A percentile compares a stretch with the other conserved stretches of the same genome.
Evolutionary conservation across 352 stramenopile genomes (phyloP).

Genomic region (Phytophthora tubulina): DNA sequence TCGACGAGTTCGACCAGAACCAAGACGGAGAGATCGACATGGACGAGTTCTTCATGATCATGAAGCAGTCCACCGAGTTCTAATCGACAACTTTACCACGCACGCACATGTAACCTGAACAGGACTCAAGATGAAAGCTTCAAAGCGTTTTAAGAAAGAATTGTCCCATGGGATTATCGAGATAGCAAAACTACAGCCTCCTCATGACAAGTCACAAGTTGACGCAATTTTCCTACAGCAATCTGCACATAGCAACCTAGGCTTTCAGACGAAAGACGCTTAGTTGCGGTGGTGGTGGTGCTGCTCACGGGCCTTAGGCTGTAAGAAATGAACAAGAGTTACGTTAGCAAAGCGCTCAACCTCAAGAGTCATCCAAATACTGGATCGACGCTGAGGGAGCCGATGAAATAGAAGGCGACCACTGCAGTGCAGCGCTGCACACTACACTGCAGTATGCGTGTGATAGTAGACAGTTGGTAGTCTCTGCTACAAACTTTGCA

Average conservation of each 20-base stretch:
- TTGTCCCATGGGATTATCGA: constrained; percentile 51
- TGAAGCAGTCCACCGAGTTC: constrained; percentile 88
- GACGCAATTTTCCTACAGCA: constrained; percentile 29
- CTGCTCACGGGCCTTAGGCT: constrained; percentile 79
- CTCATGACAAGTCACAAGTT: constrained; percentile 17
- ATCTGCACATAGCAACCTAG: constrained; percentile 21
- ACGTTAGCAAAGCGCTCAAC: constrained; percentile 46
- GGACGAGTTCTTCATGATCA: constrained; percentile 92
- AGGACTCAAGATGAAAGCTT: constrained; percentile 1
- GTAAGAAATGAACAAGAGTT: constrained; percentile 27
- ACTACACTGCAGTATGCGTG: constrained; percentile 5
- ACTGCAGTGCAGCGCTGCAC: constrained; percentile 14
- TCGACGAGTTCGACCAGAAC: constrained; percentile 96
- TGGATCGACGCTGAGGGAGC: constrained; percentile 53
- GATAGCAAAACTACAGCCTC: constrained; percentile 29
- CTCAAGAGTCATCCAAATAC: constrained; percentile 38
- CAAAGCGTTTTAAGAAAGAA: constrained; percentile 34
- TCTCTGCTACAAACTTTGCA: constrained; percentile 25
- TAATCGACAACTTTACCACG: constrained; percentile 23
- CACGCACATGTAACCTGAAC: background rate
- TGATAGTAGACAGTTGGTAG: constrained; percentile 7
- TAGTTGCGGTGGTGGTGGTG: constrained; percentile 88
- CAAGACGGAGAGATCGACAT: constrained; percentile 93
- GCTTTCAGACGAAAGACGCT: constrained; percentile 35
- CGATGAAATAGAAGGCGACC: constrained; percentile 44